Percentiles rank a stretch among this genome's conserved stretches.
Conservation (phyloP, 176 grass and related monocot species). For the Oryza glumipatula region DNA sequence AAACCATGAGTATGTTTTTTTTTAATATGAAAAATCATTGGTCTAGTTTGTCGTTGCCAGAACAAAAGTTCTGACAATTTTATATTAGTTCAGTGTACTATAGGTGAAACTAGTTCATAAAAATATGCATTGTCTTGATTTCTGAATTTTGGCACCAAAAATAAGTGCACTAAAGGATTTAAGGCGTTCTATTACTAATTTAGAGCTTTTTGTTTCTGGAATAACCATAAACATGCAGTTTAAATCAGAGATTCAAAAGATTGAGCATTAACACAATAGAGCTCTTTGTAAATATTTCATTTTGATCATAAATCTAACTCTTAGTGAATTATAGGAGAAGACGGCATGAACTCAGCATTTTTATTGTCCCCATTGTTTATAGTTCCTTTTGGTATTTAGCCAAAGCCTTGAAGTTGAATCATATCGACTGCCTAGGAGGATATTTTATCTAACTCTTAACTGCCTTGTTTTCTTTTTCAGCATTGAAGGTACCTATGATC, state of each 20-base stretch:
- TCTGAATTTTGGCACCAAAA: neutral
- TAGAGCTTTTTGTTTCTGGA: neutral
- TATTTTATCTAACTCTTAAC: neutral
- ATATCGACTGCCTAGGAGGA: neutral
- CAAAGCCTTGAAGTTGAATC: neutral
- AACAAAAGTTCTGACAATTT: neutral
- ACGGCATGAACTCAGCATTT: neutral
- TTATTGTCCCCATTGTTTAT: neutral
- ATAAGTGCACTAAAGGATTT: neutral
- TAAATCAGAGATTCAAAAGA: neutral
- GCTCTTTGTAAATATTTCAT: neutral
- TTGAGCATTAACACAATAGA: neutral
- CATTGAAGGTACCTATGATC: slow-evolving; percentile 55
- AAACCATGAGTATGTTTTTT: too few species aligned
- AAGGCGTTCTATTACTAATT: neutral
- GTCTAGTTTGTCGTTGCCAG: neutral
- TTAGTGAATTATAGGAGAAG: neutral
- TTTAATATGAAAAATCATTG: too few species aligned
- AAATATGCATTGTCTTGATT: neutral
- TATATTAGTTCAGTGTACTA: neutral
- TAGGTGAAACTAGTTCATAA: neutral
- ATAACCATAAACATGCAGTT: too few species aligned
- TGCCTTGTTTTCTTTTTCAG: slow-evolving; percentile 42
- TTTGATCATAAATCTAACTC: neutral
- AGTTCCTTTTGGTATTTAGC: neutral